Base-by-base conservation (phyloP, 257 asterid genomes). In the Jasminum sambac region DNA sequence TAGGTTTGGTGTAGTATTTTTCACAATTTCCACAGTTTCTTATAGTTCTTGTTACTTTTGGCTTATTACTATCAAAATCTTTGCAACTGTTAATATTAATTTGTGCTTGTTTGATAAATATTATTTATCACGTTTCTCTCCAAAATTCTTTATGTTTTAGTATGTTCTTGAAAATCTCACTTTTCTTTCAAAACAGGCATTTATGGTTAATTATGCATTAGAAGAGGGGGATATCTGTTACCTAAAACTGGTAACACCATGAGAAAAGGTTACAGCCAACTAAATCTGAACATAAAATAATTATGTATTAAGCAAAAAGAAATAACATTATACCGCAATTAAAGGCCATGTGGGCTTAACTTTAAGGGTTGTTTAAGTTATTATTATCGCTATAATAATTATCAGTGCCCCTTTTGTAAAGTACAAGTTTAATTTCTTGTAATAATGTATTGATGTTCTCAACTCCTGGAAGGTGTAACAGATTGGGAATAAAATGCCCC, bases 401-500 rank as follows among this genome's bases (percentile, higher is more conserved):
- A 72, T 2, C 26, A 37, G 44, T n/a, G 42, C 72, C 66, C 73
- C 74, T 83, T 78, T 64, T 70, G 79, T 76, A 38, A 65, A 64
- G 60, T 38, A 17, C 71, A 78, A 81, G 82, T 55, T 43, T 67
- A 17, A 26, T 59, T 72, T 11, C 34, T 70, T 46, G 63, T 59
- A 69, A 0, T 59, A 69, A 0, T 66, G 26, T 71, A 48, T 34
- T 75, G 69, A 67, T 50, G 46, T 46, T 70, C 78, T 67, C 24
- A 59, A 68, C 74, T 62, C 38, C 66, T 43, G 68, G 78, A 64
- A 65, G 80, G 76, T 73, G 80, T 42, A 78, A 83, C 78, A 37
- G 78, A 64, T 67, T 66, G 19, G 30, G 59, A 46, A 58, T 73
- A 72, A 50, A 66, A 41, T 52, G 8, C 71, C 46, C 30, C 4